Percentiles rank a stretch among this genome's conserved stretches.
These are phyloP conservation scores for Anthoceros angustus DNA, from an alignment of 225 moss, liverwort and hornwort genomes.

Conservation along the genomic window DNA sequence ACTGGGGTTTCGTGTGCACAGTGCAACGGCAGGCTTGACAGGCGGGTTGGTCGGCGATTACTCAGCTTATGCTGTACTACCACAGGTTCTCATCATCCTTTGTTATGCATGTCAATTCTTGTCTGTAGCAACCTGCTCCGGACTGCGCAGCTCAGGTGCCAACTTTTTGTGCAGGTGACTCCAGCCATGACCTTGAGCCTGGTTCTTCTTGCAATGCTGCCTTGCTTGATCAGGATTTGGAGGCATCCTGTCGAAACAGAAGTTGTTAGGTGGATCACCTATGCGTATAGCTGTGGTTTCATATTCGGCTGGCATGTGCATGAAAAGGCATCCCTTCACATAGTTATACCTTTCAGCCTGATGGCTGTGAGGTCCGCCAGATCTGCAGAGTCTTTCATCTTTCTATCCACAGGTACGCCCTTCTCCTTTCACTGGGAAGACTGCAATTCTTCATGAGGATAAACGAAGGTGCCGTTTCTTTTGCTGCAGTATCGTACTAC, in stretches of 20 bases:
- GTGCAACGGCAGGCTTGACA: conserved; percentile 44
- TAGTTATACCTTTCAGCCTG: conserved; percentile 66
- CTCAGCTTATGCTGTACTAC: conserved; percentile 45
- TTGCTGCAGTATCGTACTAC: conserved; percentile 63
- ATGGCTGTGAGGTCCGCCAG: conserved; percentile 42
- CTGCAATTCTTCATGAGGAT: background rate
- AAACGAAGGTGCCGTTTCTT: background rate
- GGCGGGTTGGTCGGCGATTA: conserved; percentile 80
- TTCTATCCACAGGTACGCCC: conserved; percentile 33
- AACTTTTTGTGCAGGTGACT: conserved; percentile 28
- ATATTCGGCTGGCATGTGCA: conserved; percentile 99
- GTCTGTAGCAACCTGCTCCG: background rate
- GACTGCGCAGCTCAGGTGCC: background rate
- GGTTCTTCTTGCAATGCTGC: conserved; percentile 46
- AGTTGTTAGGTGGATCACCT: conserved; percentile 50
- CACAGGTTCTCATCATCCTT: conserved; percentile 18
- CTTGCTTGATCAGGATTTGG: conserved; percentile 72
- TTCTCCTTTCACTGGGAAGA: background rate
- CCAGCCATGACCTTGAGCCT: conserved; percentile 40
- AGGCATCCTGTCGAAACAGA: conserved; percentile 29
- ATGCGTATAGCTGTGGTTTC: conserved; percentile 68
- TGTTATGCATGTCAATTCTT: background rate
- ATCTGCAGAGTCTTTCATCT: conserved; percentile 45
- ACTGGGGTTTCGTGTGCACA: conserved; percentile 24
- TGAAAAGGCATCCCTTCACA: conserved; percentile 80